A percentile compares a stretch with the other conserved stretches of the same genome.
Conservation (phyloP, 805 yeast genomes). For the Candida chilensis region DNA sequence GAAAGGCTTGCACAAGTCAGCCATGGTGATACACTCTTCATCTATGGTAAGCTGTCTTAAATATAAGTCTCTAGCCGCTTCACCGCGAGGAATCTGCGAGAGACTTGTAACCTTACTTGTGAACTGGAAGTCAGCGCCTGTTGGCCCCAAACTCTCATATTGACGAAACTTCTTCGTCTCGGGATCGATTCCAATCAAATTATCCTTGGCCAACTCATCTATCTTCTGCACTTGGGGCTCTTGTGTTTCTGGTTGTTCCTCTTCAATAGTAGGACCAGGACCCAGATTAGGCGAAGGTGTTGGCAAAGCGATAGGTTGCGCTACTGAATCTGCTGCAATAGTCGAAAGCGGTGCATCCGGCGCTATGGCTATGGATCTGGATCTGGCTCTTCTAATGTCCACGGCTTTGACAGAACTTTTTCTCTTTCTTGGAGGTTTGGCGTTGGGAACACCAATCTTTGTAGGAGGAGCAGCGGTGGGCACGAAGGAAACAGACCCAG, state of each 20-base stretch:
- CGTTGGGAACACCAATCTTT: conserved; percentile 26
- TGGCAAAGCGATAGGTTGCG: conserved; percentile 1
- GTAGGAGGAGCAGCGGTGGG: conserved; percentile 15
- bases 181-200: conserved; percentile 27
- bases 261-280: conserved; percentile 3
- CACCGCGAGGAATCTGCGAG: too few species aligned
- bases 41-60: conserved; percentile 45
- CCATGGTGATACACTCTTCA: conserved; percentile 49
- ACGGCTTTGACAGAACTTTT: conserved; percentile 12
- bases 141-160: conserved; percentile 5
- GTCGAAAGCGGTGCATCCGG: too few species aligned
- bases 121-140: conserved; percentile 1
- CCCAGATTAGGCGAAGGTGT: conserved; percentile 7
- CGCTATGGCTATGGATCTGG: conserved; percentile 1
- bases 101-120: neutral
- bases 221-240: conserved; percentile 3
- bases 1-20: conserved; percentile 60
- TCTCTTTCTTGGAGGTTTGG: conserved; percentile 18
- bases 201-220: conserved; percentile 7
- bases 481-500: conserved; percentile 17
- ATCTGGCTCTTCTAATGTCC: conserved; percentile 2
- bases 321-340: too few species aligned
- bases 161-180: conserved; percentile 15
- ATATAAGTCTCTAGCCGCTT: too few species aligned
- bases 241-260: conserved; percentile 1